phyloP scores from a whole-genome alignment of 768 basidiomycete species.

The Gymnopilus dilepis region DNA sequence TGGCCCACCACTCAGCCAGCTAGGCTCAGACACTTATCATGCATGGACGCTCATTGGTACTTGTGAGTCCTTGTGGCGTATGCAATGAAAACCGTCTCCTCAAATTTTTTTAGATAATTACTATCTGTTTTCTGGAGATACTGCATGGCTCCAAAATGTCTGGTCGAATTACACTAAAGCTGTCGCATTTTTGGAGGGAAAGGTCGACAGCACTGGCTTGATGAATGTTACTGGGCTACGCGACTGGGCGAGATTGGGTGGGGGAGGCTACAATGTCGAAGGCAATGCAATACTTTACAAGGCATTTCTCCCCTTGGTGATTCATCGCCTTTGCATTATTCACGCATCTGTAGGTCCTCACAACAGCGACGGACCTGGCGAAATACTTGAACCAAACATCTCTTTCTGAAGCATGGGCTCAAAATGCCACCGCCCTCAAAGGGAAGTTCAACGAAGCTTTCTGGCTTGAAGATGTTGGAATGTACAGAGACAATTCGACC shows the following conservation, averaged over 20 bases:
- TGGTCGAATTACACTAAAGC: slow-evolving; percentile 66
- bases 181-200: slow-evolving; percentile 55
- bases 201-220: slow-evolving; percentile 53
- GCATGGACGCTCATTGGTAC: slow-evolving; percentile 67
- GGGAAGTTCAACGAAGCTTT: slow-evolving; percentile 53
- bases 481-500: slow-evolving; percentile 61
- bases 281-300: slow-evolving; percentile 60
- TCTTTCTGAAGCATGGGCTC: slow-evolving; percentile 42
- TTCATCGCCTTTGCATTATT: neutral
- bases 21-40: slow-evolving; percentile 60
- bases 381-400: slow-evolving; percentile 37
- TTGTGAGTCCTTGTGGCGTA: slow-evolving; percentile 31
- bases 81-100: neutral
- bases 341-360: slow-evolving; percentile 46
- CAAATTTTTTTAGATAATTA: slow-evolving; percentile 50
- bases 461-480: slow-evolving; percentile 51
- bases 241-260: slow-evolving; percentile 63
- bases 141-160: slow-evolving; percentile 49
- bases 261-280: slow-evolving; percentile 61
- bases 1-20: slow-evolving; percentile 51
- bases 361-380: slow-evolving; percentile 52
- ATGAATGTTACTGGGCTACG: slow-evolving; percentile 61
- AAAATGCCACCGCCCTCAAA: slow-evolving; percentile 56
- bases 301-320: slow-evolving; percentile 29
- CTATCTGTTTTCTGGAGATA: slow-evolving; percentile 58